Evolutionary conservation across 768 basidiomycete species (phyloP), one percentile per base, ranked within the genome.

Genomic region (Xerocomus brunneocitrinus): DNA sequence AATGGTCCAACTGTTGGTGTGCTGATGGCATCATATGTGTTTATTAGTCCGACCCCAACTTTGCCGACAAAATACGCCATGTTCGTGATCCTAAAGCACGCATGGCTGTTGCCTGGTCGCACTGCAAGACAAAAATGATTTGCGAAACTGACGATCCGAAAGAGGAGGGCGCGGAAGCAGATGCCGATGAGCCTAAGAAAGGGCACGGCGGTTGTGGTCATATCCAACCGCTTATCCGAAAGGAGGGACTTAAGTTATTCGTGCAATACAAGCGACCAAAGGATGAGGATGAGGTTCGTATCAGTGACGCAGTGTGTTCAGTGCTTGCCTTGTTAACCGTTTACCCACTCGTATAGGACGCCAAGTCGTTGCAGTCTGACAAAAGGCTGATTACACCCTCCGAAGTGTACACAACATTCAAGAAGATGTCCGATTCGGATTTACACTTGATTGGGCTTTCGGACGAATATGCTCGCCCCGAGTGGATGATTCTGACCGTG

Each of bases 401-500:
- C 5, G 93, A 95, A 62, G 89, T 90, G n/a, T 90, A 94, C 71
- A 88, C 87, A 40, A 85, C 91, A n/a, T 84, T 98, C 70, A 91
- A 91, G 74, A 98, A 98, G 80, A 93, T 98, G 74, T 82, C 91
- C 7, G 85, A 93, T 56, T 79, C 83, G 12, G 95, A 98, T 67
- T 79, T 98, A 14, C 81, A 85, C 58, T 77, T 94, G 27, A 82
- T 98, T 59, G 97, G 97, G 35, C 83, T 98, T 9, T 95, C 90
- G 27, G 91, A 94, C 53, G 91, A 92, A 67, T 98, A 97, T 67
- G 95, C 97, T 7, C 84, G 95, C 39, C 97, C 97, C 3, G 93
- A 98, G 64, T 99, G 97, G 97, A 98, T 99, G 97, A 97, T 99
- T 60, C 75, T 98, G 39, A 98, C 97, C 0, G 93, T 98, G 35